Percentiles rank a stretch among this genome's conserved stretches.
Evolutionary conservation across 2,329 filamentous ascomycete genomes (phyloP).

Genomic region (Myriosclerotinia duriaeana): DNA sequence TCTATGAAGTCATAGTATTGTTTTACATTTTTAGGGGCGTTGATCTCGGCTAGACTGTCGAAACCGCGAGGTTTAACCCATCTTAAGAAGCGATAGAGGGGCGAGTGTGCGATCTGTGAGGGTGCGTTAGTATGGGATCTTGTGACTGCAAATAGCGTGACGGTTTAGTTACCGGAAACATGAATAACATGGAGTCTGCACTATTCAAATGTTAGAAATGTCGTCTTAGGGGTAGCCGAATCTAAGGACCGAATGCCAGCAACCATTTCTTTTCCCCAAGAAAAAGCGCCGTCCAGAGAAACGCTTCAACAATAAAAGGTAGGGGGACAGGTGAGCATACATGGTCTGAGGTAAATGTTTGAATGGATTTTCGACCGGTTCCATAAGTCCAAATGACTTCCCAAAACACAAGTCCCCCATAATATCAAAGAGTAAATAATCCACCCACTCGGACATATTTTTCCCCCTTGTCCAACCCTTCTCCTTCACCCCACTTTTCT

Average conservation of each 20-base stretch:
- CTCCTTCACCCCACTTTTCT: too few species aligned
- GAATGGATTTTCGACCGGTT: background rate
- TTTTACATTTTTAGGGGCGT: background rate
- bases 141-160: too few species aligned
- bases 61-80: constrained; percentile 14
- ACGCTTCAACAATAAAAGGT: background rate
- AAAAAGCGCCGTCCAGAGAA: too few species aligned
- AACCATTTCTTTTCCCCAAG: too few species aligned
- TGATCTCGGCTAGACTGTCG: background rate
- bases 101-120: background rate
- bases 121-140: background rate
- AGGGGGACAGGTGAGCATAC: background rate
- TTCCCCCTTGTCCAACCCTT: background rate
- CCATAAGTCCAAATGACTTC: background rate
- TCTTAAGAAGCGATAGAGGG: background rate
- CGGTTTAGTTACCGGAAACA: too few species aligned
- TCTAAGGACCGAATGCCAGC: too few species aligned
- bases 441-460: background rate
- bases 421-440: constrained; percentile 3
- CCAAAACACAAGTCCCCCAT: constrained; percentile 11
- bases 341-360: background rate
- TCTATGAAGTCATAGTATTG: background rate
- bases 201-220: too few species aligned
- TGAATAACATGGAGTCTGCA: too few species aligned
- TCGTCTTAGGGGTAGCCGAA: too few species aligned